A percentile compares a stretch with the other conserved stretches of the same genome.
These are phyloP conservation scores for Polytrichum commune DNA, from an alignment of 225 moss, liverwort and hornwort species.

Conservation along the genomic window DNA sequence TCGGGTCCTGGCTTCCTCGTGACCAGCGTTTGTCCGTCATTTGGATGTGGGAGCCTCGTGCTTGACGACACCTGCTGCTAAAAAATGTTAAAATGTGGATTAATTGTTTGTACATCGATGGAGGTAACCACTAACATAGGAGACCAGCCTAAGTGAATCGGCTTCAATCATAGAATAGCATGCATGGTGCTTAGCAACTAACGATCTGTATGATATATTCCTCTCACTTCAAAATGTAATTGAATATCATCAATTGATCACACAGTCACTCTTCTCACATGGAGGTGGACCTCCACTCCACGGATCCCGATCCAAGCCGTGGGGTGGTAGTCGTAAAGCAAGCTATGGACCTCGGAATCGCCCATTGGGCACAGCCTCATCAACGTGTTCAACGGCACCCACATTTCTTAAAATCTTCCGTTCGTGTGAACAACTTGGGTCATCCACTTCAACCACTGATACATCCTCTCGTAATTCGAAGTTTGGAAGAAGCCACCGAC, in stretches of 20 bases:
- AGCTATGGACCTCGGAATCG: background rate
- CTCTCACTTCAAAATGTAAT: no score
- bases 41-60: constrained; percentile 23
- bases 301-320: constrained; percentile 27
- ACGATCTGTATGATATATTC: no score
- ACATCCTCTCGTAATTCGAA: constrained; percentile 22
- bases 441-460: constrained; percentile 29
- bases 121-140: no score
- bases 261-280: background rate
- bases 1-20: constrained; percentile 13
- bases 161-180: no score
- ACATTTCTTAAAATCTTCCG: constrained; percentile 5
- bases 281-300: constrained; percentile 17
- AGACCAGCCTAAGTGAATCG: no score
- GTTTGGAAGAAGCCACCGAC: constrained; percentile 13
- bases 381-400: constrained; percentile 24
- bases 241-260: no score
- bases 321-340: constrained; percentile 26
- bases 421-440: constrained; percentile 13
- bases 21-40: constrained; percentile 31
- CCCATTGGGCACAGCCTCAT: constrained; percentile 19
- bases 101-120: no score
- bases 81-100: no score
- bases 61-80: background rate
- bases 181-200: no score